Evolutionary conservation across 441 rosid genomes (phyloP), one percentile per base, ranked within the genome.

Genomic region (Erodium trifolium): DNA sequence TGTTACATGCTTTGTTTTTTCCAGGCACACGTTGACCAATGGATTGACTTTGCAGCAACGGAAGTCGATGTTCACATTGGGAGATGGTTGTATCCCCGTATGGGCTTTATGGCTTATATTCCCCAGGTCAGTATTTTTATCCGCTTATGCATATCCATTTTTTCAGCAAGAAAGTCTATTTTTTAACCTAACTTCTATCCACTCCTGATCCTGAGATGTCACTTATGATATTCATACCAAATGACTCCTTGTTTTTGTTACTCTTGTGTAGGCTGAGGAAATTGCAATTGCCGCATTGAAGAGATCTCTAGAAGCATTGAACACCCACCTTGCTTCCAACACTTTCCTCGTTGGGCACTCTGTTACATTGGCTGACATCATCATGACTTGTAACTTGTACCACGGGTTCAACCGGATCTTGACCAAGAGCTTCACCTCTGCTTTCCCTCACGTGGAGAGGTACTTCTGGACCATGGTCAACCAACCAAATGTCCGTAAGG

Each of bases 391-490:
- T 85, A 91, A 94, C 80, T 78, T 93, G 71, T 74, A 53, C 69
- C 0, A 69, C 3, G 99, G 97, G 68, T 84, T 88, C 71, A 1
- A n/a, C 7, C 69, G 5, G 0, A 29, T 88, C 57, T 65, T 93
- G 92, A 85, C 91, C n/a, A 91, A 90, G 88, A 83, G 74, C 78
- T 89, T 93, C 70, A 88, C 96, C 66, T 84, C 88, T 3, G 91
- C 78, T 63, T 91, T 87, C 81, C 98, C 97, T 63, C 93, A 93
- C 17, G 96, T 93, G 12, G 97, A 94, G 86, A 84, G 97, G 74
- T 90, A 91, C 88, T 91, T 90, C 75, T 94, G 99, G 99, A 94
- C 97, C 18, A n/a, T 89, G 89, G 80, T 84, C 41, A 91, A 94
- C 81, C 96, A 93, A 59, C 97, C 99, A 23, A 87, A 87, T 71